These are phyloP conservation scores for Hypomontagnella monticulosa DNA, from an alignment of 495 filamentous ascomycete species.

Conservation along the genomic window DNA sequence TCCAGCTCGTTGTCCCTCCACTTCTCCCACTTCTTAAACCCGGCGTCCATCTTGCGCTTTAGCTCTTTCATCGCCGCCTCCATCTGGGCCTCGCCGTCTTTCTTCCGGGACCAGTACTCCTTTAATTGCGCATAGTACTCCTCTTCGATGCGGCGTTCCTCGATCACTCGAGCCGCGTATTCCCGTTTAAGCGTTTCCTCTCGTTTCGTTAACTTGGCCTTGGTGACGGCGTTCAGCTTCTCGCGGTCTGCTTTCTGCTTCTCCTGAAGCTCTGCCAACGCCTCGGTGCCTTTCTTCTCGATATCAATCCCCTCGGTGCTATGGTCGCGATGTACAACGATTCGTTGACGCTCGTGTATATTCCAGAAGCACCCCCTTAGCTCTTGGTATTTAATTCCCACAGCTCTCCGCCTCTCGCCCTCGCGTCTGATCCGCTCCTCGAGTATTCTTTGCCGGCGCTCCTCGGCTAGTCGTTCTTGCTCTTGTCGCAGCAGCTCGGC, in stretches of 20 bases:
- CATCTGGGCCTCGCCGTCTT: conserved; percentile 34
- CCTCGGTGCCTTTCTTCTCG: neutral
- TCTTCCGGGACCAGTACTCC: conserved; percentile 43
- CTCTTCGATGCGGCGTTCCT: conserved; percentile 47
- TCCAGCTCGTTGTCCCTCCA: conserved; percentile 43
- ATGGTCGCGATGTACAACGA: conserved; percentile 29
- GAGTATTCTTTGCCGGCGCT: conserved; percentile 33
- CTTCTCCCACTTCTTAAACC: conserved; percentile 41
- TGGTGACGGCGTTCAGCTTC: conserved; percentile 17
- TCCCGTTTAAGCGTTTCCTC: conserved; percentile 43
- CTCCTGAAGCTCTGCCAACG: conserved; percentile 24
- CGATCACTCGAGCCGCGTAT: conserved; percentile 34
- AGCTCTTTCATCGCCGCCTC: conserved; percentile 42
- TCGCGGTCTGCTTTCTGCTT: conserved; percentile 41
- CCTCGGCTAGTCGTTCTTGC: conserved; percentile 37
- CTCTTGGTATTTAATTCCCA: conserved; percentile 42
- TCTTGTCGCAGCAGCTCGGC: conserved; percentile 46
- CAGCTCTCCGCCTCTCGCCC: conserved; percentile 37
- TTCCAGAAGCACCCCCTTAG: conserved; percentile 35
- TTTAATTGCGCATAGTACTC: conserved; percentile 43
- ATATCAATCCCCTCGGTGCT: conserved; percentile 22
- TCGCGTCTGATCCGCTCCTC: conserved; percentile 45
- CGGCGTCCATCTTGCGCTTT: conserved; percentile 42
- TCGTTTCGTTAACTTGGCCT: conserved; percentile 26
- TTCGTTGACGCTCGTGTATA: conserved; percentile 42